Evolutionary conservation across 2,329 filamentous ascomycete genomes (phyloP), one percentile per base, ranked within the genome.

Genomic region (Fusarium sp.): DNA sequence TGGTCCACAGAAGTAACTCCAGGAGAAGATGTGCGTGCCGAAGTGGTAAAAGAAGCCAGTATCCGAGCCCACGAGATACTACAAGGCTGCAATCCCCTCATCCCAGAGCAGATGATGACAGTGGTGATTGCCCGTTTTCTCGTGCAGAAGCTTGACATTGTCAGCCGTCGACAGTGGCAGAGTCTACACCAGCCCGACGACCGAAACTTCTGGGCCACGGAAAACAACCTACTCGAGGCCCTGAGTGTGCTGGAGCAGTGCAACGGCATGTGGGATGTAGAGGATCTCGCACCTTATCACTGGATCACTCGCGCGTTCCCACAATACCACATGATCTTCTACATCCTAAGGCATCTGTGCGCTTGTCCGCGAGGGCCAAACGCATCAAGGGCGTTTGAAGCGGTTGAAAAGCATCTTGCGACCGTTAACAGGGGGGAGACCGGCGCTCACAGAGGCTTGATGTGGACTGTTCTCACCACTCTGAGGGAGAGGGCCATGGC

Each of bases 41-140:
- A 85, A 20, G 81, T 85, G 60, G 83, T 88, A 20, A 58, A 56
- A 37, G 67, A 73, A 6, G 45, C 70, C 6, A 40, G 59, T 3
- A 37, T 37, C 0, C 62, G 60, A 5, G 70, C 64, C 0, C 38
- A 68, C 6, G 59, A 66, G 0, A 68, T 76, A 2, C 10, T 79
- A 40, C n/a, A 52, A 8, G 81, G 88, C 35, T 87, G 86, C 69
- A 89, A 91, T 64, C 87, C 87, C 73, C 84, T 86, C 0, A 83
- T 90, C 1, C 90, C 89, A 1, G 78, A 83, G 30, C 81, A 83
- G 4, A 74, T 77, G 30, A 74, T 82, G 63, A 81, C 81, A 1
- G 65, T 80, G 10, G 65, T 78, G 0, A 76, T 82, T 0, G 75
- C 78, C 0, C 76, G 74, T 0, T 69, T 83, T 11, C 74, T 84